Base-by-base conservation (phyloP, 768 basidiomycete genomes). In the Serendipita indica region DNA sequence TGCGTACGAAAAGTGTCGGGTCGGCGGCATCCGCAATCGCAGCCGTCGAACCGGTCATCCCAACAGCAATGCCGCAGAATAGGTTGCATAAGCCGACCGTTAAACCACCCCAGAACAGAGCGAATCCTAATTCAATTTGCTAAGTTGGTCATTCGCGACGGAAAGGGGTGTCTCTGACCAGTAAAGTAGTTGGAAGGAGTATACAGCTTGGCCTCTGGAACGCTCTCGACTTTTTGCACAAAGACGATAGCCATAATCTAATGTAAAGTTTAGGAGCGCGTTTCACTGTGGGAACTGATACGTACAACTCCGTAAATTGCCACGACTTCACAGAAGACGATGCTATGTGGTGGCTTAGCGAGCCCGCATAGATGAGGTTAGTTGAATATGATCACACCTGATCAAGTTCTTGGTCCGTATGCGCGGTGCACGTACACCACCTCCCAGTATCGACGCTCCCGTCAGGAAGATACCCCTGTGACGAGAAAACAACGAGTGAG, bases 241-340 rank as follows among this genome's bases (percentile, higher is more conserved):
- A 91, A 99, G 39, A 99, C 89, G 63, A 98, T 99, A 27, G 91
- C 89, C 65, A 93, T 93, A 65, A 96, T 96, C 88, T 89, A 49
- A 2, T 2, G n/a, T n/a, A 61, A 33, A 20, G 5, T 0, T 57
- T 32, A 14, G 32, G 60, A 52, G 35, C 61, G 59, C 3, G 43
- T 13, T 58, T 62, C 18, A 57, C 39, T 46, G 27, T 16, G 52
- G 49, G 18, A 39, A 13, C 13, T 25, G 12, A 58, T 16, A 77
- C 86, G 61, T 71, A 92, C 89, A 57, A 90, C 89, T 60, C 88
- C 96, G 73, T 98, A 98, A 67, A 99, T 98, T 60, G 94, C 96
- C 28, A 99, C 93, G 67, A 97, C 96, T 74, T 98, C 94, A 71
- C 94, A 97, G 77, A 98, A 97, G 67, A 99, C 97, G 74, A 98